A percentile compares a stretch with the other conserved stretches of the same genome.
These are phyloP conservation scores for Deuterostichococcus epilithicus DNA, from an alignment of 139 green algal species.

Conservation along the genomic window DNA sequence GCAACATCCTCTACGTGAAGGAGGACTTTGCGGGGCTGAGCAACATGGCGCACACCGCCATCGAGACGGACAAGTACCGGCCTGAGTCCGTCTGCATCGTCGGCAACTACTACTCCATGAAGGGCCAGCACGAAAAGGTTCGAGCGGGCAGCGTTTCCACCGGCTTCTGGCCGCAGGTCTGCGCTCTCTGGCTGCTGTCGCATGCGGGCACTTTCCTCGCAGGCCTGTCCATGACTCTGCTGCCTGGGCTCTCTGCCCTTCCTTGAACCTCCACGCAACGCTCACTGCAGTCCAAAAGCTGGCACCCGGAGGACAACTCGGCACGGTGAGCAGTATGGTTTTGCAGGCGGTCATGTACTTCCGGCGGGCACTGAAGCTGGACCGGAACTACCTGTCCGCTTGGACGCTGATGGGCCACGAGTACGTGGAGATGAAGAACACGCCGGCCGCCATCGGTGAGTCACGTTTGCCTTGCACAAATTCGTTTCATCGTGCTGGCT, in stretches of 20 bases:
- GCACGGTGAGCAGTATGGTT: not conserved
- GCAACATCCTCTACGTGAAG: conserved; percentile 95
- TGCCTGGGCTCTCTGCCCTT: too few relatives aligned
- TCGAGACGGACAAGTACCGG: conserved; percentile 81
- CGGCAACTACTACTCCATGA: conserved; percentile 97
- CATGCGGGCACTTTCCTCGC: too few relatives aligned
- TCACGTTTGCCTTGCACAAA: not conserved
- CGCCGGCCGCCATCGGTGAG: conserved; percentile 74
- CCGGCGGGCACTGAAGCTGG: conserved; percentile 82
- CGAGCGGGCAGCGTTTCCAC: too few relatives aligned
- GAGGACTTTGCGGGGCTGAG: conserved; percentile 71
- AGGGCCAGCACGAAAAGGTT: conserved; percentile 51
- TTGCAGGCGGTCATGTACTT: conserved; percentile 89
- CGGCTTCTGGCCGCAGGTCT: too few relatives aligned
- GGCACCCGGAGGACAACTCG: not conserved
- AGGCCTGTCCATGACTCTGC: too few relatives aligned
- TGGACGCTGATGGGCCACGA: conserved; percentile 99
- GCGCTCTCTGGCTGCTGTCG: too few relatives aligned
- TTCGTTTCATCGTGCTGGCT: not conserved
- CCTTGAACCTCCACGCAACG: too few relatives aligned
- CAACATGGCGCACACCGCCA: conserved; percentile 76
- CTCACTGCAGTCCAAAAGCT: too few relatives aligned
- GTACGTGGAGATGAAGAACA: conserved; percentile 97
- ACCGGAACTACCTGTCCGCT: conserved; percentile 80
- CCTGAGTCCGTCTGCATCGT: conserved; percentile 93